Conservation (phyloP, 2,329 filamentous ascomycete genomes). For the Aphanocladium album region DNA sequence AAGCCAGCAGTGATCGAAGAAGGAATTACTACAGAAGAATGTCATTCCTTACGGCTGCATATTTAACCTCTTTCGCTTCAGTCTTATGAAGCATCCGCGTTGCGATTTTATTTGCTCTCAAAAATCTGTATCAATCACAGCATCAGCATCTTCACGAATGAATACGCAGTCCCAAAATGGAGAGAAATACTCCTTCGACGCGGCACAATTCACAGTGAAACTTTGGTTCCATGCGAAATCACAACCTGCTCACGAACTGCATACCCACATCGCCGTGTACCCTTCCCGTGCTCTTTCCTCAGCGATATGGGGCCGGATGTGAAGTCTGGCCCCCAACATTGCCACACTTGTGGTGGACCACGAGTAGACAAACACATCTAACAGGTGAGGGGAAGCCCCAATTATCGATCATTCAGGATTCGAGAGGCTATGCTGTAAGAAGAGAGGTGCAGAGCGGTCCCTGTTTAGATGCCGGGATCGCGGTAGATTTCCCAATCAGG, state of each 20-base stretch:
- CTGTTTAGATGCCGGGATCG: not conserved
- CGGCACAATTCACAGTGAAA: not conserved
- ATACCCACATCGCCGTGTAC: not conserved
- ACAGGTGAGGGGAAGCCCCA: not conserved
- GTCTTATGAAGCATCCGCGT: too few species aligned
- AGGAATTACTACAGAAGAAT: too few species aligned
- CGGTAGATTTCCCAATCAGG: conserved; percentile 1
- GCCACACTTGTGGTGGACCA: not conserved
- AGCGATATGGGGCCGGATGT: not conserved
- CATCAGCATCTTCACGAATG: too few species aligned
- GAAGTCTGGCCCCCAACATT: not conserved
- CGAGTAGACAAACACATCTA: not conserved
- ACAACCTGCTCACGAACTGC: not conserved
- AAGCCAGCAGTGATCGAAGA: too few species aligned
- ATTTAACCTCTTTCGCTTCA: too few species aligned
- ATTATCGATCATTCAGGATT: not conserved
- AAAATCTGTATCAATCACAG: too few species aligned
- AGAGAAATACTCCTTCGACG: not conserved
- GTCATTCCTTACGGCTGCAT: too few species aligned
- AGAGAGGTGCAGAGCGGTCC: not conserved
- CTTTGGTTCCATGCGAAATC: too few species aligned
- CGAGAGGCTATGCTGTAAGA: not conserved
- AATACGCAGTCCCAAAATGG: not conserved
- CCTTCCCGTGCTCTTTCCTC: not conserved
- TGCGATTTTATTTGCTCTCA: too few species aligned